These are phyloP conservation scores for Didymella pomorum DNA, from an alignment of 2,329 filamentous ascomycete species.

Conservation along the genomic window DNA sequence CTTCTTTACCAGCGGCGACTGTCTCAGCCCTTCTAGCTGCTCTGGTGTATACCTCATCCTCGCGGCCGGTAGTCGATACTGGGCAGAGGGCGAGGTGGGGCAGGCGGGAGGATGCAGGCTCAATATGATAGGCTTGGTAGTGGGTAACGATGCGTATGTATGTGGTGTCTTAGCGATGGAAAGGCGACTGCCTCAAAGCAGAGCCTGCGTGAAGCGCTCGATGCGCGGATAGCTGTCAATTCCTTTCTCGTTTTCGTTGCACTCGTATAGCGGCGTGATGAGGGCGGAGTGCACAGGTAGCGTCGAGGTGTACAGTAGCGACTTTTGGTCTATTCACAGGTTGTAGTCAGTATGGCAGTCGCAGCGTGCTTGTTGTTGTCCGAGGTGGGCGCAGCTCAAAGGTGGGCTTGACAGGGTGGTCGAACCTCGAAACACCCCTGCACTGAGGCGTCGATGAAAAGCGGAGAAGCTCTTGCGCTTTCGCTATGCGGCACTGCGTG, in stretches of 20 bases:
- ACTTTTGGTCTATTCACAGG: not conserved
- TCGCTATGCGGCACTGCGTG: constrained; percentile 9
- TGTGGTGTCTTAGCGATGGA: constrained; percentile 20
- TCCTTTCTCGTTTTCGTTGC: constrained; percentile 21
- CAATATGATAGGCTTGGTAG: constrained; percentile 4
- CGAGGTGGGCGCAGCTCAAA: constrained; percentile 26
- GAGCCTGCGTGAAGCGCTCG: constrained; percentile 24
- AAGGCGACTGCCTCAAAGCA: constrained; percentile 28
- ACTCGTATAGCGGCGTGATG: constrained; percentile 23
- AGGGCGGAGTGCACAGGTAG: constrained; percentile 18
- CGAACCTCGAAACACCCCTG: constrained; percentile 33
- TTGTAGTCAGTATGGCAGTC: constrained; percentile 1
- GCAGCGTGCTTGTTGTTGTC: constrained; percentile 10
- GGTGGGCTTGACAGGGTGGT: constrained; percentile 38
- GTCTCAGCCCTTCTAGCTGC: constrained; percentile 75
- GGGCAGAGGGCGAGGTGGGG: constrained; percentile 27
- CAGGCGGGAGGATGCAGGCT: constrained; percentile 18
- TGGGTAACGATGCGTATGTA: constrained; percentile 12
- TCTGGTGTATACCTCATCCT: constrained; percentile 72
- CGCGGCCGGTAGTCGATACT: constrained; percentile 17
- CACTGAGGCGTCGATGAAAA: constrained; percentile 39
- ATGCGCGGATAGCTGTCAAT: constrained; percentile 26
- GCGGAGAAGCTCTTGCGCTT: constrained; percentile 33
- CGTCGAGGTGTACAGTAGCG: not conserved
- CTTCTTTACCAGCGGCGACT: constrained; percentile 84